These are phyloP conservation scores for Sugiyamaella novakii DNA, from an alignment of 1,139 yeast species.

Conservation along the genomic window DNA sequence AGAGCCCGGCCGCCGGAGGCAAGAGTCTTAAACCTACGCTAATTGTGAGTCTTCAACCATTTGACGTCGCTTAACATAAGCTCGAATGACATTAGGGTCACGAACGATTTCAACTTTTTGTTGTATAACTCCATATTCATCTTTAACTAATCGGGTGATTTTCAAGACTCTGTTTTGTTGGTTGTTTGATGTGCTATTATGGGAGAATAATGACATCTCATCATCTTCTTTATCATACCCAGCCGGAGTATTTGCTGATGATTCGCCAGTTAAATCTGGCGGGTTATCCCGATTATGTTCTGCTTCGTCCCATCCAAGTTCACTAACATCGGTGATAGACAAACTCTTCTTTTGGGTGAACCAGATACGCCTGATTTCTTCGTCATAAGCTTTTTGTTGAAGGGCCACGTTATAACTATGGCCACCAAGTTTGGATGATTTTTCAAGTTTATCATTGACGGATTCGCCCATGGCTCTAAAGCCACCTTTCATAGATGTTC, in stretches of 20 bases:
- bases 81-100: conserved; percentile 85
- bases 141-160: conserved; percentile 79
- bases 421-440: conserved; percentile 53
- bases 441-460: conserved; percentile 47
- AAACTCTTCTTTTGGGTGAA: conserved; percentile 74
- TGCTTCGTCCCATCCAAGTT: conserved; percentile 42
- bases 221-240: conserved; percentile 43
- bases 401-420: conserved; percentile 79
- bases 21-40: conserved; percentile 46
- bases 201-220: conserved; percentile 40
- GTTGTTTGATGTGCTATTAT: conserved; percentile 30
- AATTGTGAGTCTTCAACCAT: conserved; percentile 69
- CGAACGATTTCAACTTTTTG: conserved; percentile 75
- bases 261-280: conserved; percentile 15
- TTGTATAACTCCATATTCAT: conserved; percentile 83
- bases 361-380: conserved; percentile 90
- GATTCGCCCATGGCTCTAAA: conserved; percentile 64
- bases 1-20: not conserved
- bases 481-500: conserved; percentile 95
- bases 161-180: conserved; percentile 54
- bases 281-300: conserved; percentile 38
- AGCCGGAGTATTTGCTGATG: conserved; percentile 24
- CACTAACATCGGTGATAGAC: conserved; percentile 44
- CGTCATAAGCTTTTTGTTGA: conserved; percentile 91
- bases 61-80: conserved; percentile 79